Base-by-base conservation (phyloP, 1,284 basidiomycete genomes). In the Tilletia horrida region DNA sequence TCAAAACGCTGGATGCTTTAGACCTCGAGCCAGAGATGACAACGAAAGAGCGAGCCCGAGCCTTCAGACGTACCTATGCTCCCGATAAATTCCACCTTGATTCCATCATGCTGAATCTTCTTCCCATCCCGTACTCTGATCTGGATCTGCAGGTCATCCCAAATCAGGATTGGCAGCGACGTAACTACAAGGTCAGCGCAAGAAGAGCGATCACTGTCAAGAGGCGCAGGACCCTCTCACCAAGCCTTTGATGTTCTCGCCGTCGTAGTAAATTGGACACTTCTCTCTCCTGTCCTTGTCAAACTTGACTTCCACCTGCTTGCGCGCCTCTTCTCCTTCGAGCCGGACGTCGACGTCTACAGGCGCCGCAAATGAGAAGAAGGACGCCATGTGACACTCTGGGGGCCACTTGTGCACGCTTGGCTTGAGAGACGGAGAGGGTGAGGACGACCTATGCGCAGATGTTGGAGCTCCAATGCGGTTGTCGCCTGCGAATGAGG, bases 81-180 rank as follows among this genome's bases (percentile, higher is more conserved):
- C 16, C 95, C 95, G 18, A 95, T 90, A 76, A 98, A 94, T 83
- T 98, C 95, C 66, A 98, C 91, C 83, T 97, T 94, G 80, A 98
- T 94, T 1, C 96, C 95, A 63, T 98, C 95, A 78, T 98, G 96
- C 31, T 90, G 87, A 66, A 96, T 85, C 83, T 91, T 93, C 87
- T 97, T 97, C 14, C 95, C 94, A 78, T 97, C 95, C 63, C 93
- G 88, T 16, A 95, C 89, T 35, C 93, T 88, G 65, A 97, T 89
- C 18, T 89, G 86, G 1, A 93, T 90, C 91, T 96, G 77, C 25
- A 14, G n/a, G n/a, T n/a, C n/a, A 27, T 18, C 7, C 29, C 18
- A 16, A 16, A 27, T 21, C 52, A 27, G 27, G 2, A 59, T 2
- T n/a, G 29, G 13, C 16, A 18, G 25, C 55, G 29, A 59, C 55